Conservation (phyloP, 495 filamentous ascomycete genomes). For the Aspergillus baeticus region DNA sequence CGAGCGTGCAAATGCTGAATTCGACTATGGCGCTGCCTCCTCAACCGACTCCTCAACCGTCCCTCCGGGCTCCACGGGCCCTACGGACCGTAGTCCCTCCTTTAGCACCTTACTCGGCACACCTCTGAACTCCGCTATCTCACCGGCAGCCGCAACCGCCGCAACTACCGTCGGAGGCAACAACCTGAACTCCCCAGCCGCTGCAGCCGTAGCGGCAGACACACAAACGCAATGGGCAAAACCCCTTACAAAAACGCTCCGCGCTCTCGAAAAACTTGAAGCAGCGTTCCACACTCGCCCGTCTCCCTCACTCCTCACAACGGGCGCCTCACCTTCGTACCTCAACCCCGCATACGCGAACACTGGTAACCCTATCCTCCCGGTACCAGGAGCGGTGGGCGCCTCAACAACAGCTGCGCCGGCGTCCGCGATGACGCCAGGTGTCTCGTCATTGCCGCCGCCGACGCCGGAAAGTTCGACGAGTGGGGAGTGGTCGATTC, state of each 20-base stretch:
- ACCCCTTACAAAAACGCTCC: slow-evolving; percentile 45
- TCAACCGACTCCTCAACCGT: slow-evolving; percentile 7
- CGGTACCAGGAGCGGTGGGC: slow-evolving; percentile 5
- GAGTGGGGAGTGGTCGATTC: slow-evolving; percentile 48
- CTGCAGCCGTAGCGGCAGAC: slow-evolving; percentile 27
- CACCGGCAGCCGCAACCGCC: slow-evolving; percentile 4
- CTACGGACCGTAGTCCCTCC: slow-evolving; percentile 13
- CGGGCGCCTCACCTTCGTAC: slow-evolving; percentile 17
- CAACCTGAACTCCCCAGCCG: slow-evolving; percentile 7
- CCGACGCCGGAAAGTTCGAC: slow-evolving; percentile 49
- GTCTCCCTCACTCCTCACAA: slow-evolving; percentile 4
- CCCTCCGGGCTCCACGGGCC: slow-evolving; percentile 1
- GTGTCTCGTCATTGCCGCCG: slow-evolving; percentile 40
- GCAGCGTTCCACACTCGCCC: slow-evolving; percentile 34
- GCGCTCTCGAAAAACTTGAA: slow-evolving; percentile 46
- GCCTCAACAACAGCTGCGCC: not conserved
- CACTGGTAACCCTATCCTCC: slow-evolving; percentile 14
- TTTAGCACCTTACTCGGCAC: slow-evolving; percentile 35
- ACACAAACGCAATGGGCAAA: slow-evolving; percentile 49
- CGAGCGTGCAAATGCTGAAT: slow-evolving; percentile 41
- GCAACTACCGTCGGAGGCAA: no score
- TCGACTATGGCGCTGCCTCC: slow-evolving; percentile 22
- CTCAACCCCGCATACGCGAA: slow-evolving; percentile 11
- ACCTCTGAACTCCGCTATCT: slow-evolving; percentile 25
- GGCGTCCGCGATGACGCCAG: slow-evolving; percentile 35